Conservation (phyloP, 345 rosid genomes). For the Eucalyptus cloeziana region DNA sequence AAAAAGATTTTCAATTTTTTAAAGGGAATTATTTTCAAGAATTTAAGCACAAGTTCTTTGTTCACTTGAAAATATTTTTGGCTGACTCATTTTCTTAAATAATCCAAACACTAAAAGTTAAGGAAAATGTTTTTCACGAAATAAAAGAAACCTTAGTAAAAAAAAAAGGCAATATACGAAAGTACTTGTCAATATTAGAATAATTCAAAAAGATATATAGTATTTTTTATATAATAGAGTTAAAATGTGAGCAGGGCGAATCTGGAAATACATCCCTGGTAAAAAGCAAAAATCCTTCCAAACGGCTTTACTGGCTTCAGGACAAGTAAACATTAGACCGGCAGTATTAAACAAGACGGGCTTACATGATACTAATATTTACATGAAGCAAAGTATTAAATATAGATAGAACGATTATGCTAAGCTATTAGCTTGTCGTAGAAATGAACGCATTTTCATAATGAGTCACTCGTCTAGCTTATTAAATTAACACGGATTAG, state of each 20-base stretch:
- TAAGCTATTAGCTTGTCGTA: background rate
- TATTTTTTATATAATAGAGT: background rate
- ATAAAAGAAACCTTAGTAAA: background rate
- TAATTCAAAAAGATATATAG: background rate
- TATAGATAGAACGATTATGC: background rate
- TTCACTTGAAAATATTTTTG: background rate
- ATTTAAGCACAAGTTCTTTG: background rate
- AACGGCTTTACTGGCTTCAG: background rate
- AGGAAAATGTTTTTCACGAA: background rate
- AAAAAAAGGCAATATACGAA: background rate
- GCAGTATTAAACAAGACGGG: background rate
- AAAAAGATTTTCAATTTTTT: background rate
- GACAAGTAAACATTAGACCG: background rate
- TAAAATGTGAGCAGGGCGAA: background rate
- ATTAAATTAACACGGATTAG: background rate
- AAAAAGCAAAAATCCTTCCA: background rate
- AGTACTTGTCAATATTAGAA: background rate
- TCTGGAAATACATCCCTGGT: background rate
- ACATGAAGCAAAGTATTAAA: background rate
- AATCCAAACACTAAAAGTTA: fast-evolving
- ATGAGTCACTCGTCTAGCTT: background rate
- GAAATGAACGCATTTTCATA: background rate
- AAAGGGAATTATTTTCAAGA: background rate
- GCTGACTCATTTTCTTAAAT: background rate
- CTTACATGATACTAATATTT: background rate